Base-by-base conservation (phyloP, 1,139 yeast species). In the Suhomyces anneliseae region DNA sequence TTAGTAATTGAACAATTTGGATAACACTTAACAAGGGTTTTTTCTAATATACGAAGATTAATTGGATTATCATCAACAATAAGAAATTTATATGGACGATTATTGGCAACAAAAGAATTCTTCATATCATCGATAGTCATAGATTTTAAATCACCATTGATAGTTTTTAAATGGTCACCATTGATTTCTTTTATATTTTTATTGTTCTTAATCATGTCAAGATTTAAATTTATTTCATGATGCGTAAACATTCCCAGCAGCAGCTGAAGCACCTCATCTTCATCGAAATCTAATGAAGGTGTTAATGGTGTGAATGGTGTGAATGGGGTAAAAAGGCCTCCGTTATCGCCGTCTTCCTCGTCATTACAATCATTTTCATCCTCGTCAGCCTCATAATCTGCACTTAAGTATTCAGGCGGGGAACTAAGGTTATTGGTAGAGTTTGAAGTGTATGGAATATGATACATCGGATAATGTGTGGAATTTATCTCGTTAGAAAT, bases 11-110 rank as follows among this genome's bases (percentile, higher is more conserved):
- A 42, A 38, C 73, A 58, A 42, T 60, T 58, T 5, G 80, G 79
- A 49, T 68, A 75, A 27, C 74, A 54, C 55, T 65, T 70, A 33
- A 46, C 42, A 26, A 75, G 55, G 3, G 74, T 60, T 29, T 66
- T 64, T 32, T 61, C 62, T 46, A 75, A 59, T 8, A 75, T 74
- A 45, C 68, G 68, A 40, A 75, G 61, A 53, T 75, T 74, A 48
- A 75, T 72, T 15, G 65, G 51, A 51, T 75, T 75, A 55, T 75
- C 80, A 54, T 75, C 80, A 27, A 75, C 79, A 27, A 73, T 57
- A 36, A 75, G 56, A 47, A 75, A 74, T 24, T 52, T 53, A 54
- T 62, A 68, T 7, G 55, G 51, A n/a, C 51, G 49, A 40, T 53
- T 50, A 50, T 66, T 66, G 12, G 74, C 58, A 29, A 11, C n/a